A percentile compares a stretch with the other conserved stretches of the same genome.
These are phyloP conservation scores for Sonneratia caseolaris DNA, from an alignment of 345 rosid species.

Conservation along the genomic window DNA sequence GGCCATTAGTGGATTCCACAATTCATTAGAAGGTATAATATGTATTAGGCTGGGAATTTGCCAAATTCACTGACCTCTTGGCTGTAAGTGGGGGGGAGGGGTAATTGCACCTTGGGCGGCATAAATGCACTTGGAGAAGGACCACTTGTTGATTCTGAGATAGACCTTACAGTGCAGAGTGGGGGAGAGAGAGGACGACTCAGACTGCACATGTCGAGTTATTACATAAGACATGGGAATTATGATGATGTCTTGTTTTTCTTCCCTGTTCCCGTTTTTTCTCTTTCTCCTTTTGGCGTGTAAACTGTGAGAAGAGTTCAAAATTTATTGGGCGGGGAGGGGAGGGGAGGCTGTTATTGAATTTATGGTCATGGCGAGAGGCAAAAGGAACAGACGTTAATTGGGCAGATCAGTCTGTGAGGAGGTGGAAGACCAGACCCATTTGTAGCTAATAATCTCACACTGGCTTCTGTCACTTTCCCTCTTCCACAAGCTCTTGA, in stretches of 20 bases:
- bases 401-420: conserved; percentile 4
- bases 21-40: no score
- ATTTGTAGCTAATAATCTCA: background rate
- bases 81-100: no score
- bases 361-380: conserved; percentile 1
- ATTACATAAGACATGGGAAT: conserved; percentile 19
- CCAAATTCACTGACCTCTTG: no score
- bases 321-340: no score
- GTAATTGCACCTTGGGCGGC: no score
- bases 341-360: background rate
- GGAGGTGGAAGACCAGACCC: background rate
- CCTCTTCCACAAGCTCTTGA: background rate
- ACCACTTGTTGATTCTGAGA: conserved; percentile 17
- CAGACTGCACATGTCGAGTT: conserved; percentile 17
- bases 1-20: no score
- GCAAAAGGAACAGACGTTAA: conserved; percentile 25
- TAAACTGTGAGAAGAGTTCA: no score
- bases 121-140: background rate
- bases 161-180: conserved; percentile 31
- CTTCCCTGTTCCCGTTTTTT: background rate
- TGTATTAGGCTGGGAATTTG: no score
- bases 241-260: conserved; percentile 14
- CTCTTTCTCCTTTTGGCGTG: background rate
- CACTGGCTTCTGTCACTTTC: background rate
- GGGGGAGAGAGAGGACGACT: background rate